phyloP scores from a whole-genome alignment of 2,329 filamentous ascomycete species.

The Stachybotrys echinatus region DNA sequence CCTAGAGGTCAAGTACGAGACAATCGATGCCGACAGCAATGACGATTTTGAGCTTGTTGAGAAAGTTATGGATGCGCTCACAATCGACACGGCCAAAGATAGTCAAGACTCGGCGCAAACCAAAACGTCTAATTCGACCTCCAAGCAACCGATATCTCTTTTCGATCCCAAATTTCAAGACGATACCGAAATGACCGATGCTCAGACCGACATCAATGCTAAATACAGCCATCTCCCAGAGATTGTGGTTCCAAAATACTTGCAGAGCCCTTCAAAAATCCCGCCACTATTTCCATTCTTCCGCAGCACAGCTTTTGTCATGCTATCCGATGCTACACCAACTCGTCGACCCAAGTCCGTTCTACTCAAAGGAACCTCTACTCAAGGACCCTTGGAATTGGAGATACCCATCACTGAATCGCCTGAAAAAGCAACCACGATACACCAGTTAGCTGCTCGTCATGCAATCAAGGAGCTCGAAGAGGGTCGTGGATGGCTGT shows the following conservation, averaged over 20 bases:
- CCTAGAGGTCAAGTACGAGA: conserved; percentile 56
- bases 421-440: conserved; percentile 40
- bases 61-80: conserved; percentile 44
- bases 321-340: conserved; percentile 48
- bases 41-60: conserved; percentile 62
- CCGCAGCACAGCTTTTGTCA: conserved; percentile 59
- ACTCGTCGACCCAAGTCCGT: conserved; percentile 43
- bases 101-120: conserved; percentile 9
- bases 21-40: conserved; percentile 11
- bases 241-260: conserved; percentile 46
- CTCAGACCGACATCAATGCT: conserved; percentile 13
- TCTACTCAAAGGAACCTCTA: conserved; percentile 50
- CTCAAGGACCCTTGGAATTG: conserved; percentile 54
- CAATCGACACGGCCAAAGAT: conserved; percentile 21
- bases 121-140: conserved; percentile 1
- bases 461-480: conserved; percentile 66
- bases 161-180: conserved; percentile 49
- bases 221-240: conserved; percentile 47
- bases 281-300: conserved; percentile 63
- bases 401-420: conserved; percentile 56
- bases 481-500: conserved; percentile 63
- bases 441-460: conserved; percentile 66
- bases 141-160: conserved; percentile 48
- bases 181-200: conserved; percentile 18
- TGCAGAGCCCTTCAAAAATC: conserved; percentile 61